A percentile compares a stretch with the other conserved stretches of the same genome.
These are phyloP conservation scores for Podaxis rugospora DNA, from an alignment of 768 basidiomycete species.

Conservation along the genomic window DNA sequence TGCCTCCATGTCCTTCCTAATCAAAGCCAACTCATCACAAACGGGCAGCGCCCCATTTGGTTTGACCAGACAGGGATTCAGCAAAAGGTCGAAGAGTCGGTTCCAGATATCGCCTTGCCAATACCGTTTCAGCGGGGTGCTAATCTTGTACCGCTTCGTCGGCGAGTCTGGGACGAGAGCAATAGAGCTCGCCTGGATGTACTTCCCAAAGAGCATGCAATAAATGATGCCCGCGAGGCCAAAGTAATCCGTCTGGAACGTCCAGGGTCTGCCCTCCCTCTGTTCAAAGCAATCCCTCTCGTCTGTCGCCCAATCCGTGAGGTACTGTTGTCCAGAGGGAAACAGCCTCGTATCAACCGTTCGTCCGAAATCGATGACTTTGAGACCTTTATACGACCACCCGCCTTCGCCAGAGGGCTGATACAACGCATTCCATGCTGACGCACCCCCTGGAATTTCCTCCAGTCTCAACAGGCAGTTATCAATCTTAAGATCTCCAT, in stretches of 20 bases:
- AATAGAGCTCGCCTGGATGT: conserved; percentile 74
- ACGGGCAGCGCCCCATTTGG: conserved; percentile 65
- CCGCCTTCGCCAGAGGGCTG: conserved; percentile 74
- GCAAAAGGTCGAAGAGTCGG: conserved; percentile 74
- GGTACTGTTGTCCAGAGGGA: conserved; percentile 73
- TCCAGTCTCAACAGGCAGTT: conserved; percentile 95
- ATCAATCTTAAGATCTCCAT: conserved; percentile 98
- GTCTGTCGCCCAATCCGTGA: conserved; percentile 87
- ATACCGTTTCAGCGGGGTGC: conserved; percentile 84
- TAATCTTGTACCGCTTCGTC: conserved; percentile 54
- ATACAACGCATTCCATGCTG: conserved; percentile 75
- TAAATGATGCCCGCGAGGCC: conserved; percentile 94
- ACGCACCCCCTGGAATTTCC: conserved; percentile 66
- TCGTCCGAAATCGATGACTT: conserved; percentile 96
- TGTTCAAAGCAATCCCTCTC: conserved; percentile 92
- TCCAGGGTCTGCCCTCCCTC: conserved; percentile 81
- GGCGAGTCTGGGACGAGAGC: conserved; percentile 26
- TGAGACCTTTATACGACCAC: conserved; percentile 86
- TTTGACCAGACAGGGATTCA: conserved; percentile 71
- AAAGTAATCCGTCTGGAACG: conserved; percentile 93
- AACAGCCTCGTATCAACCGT: conserved; percentile 84
- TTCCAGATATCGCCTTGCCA: conserved; percentile 92
- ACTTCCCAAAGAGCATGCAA: conserved; percentile 96
- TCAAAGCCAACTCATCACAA: conserved; percentile 52
- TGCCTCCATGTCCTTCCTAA: conserved; percentile 79